Evolutionary conservation across 1,284 basidiomycete genomes (phyloP).

Genomic region (Puccinia triticina): DNA sequence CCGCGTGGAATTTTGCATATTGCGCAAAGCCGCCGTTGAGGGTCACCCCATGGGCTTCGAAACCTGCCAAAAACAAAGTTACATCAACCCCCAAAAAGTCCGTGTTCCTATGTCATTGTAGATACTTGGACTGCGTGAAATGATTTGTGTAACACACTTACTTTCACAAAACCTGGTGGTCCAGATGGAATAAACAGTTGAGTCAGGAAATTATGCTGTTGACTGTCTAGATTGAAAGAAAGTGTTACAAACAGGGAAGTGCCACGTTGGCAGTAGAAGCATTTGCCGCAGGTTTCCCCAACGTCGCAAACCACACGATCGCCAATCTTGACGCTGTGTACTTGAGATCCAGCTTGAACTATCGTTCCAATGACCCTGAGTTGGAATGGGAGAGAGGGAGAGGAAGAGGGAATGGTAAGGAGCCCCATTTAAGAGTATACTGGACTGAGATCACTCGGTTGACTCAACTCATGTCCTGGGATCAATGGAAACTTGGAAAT

Average conservation of each 20-base stretch:
- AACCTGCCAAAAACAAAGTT: conserved; percentile 66
- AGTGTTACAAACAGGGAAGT: conserved; percentile 56
- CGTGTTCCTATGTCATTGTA: no score
- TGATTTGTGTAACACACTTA: background rate
- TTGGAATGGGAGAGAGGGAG: no score
- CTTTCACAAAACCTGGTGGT: conserved; percentile 37
- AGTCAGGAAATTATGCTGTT: no score
- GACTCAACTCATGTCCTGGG: conserved; percentile 71
- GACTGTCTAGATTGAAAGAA: background rate
- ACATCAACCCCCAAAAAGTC: background rate
- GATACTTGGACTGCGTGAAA: background rate
- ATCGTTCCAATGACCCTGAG: conserved; percentile 69
- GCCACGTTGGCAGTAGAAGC: conserved; percentile 81
- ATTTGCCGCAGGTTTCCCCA: conserved; percentile 67
- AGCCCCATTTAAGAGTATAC: background rate
- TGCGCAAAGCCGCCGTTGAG: conserved; percentile 81
- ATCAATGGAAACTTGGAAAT: conserved; percentile 74
- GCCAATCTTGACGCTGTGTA: conserved; percentile 70
- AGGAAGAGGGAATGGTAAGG: background rate
- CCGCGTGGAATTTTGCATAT: conserved; percentile 65
- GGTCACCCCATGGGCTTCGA: conserved; percentile 74
- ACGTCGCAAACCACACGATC: conserved; percentile 79
- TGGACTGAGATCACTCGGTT: background rate
- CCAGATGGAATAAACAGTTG: background rate
- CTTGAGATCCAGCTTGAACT: conserved; percentile 71